Conservation (phyloP, 1,284 basidiomycete species). For the Wolfiporia cocos region DNA sequence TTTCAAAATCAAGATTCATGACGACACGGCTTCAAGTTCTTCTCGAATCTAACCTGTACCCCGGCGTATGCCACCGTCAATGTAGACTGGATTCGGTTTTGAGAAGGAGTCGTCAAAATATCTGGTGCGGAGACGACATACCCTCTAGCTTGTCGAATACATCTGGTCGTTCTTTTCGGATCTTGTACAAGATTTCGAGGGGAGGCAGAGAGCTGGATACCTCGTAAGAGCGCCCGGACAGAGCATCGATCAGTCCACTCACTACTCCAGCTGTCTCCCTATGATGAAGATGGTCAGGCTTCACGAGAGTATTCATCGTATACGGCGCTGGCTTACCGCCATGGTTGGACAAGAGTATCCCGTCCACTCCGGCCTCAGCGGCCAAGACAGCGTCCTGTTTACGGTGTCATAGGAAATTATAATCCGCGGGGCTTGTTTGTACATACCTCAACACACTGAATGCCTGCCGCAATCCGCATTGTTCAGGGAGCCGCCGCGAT, state of each 20-base stretch:
- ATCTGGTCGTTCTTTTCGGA: constrained; percentile 68
- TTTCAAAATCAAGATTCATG: not conserved
- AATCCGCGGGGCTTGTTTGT: not conserved
- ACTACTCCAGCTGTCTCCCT: constrained; percentile 84
- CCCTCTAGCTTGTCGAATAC: constrained; percentile 72
- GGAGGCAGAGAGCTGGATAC: constrained; percentile 56
- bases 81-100: constrained; percentile 53
- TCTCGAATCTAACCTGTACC: constrained; percentile 55
- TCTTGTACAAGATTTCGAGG: constrained; percentile 70
- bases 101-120: not conserved
- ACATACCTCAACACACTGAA: constrained; percentile 70
- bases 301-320: too few relatives aligned
- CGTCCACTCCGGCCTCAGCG: constrained; percentile 81
- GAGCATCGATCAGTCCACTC: too few relatives aligned
- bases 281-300: too few relatives aligned
- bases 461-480: too few relatives aligned
- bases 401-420: not conserved
- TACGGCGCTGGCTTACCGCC: constrained; percentile 54
- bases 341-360: constrained; percentile 89
- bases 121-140: constrained; percentile 12
- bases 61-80: constrained; percentile 83
- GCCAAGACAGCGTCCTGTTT: constrained; percentile 78
- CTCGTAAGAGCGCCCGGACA: not conserved
- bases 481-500: too few relatives aligned
- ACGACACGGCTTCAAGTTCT: not conserved